Base-by-base conservation (phyloP, 2,329 filamentous ascomycete genomes). In the Hymenoscyphus albidus region DNA sequence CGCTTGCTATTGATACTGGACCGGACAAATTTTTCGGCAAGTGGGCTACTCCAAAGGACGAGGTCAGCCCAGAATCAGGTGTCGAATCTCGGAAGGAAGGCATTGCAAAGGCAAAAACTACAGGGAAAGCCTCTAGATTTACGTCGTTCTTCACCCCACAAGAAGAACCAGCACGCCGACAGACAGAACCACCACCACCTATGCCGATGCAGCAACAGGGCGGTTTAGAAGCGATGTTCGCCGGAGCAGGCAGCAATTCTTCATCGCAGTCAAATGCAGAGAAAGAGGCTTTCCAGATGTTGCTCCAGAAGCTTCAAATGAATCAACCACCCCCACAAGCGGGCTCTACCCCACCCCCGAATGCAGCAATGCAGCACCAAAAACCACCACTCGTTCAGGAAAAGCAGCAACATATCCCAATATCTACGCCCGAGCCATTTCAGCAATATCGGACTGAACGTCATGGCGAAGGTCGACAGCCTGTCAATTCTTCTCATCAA, bases 251-350 rank as follows among this genome's bases (percentile, higher is more conserved):
- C 1, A 51, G 7, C 5, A 64, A 63, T 62, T 67, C 60, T 69
- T 58, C 39, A 22, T 61, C 68, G 4, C 67, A 73, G 10, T 75
- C 76, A 62, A 76, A 78, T 67, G 85, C 87, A 61, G 93, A 97
- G 73, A 92, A 92, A 76, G 90, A 93, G 75, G 93, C 92, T 1
- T 97, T 97, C 77, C 86, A 92, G 69, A 85, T 88, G 56, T 85
- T 97, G 57, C 80, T 97, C 42, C 85, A 90, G 70, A 96, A 97
- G 83, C 84, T 97, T 51, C 89, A 93, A 59, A 51, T 51, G n/a
- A 79, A 80, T 48, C 78, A 78, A 63, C 79, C 78, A 67, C 78
- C 80, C 42, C 74, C 63, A 40, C 65, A 64, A 40, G 63, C 76
- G 63, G 79, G 78, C 68, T 74, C 76, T 35, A 80, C 79, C 27